These are phyloP conservation scores for Scheffersomyces coipomensis DNA, from an alignment of 805 yeast species.

Conservation along the genomic window DNA sequence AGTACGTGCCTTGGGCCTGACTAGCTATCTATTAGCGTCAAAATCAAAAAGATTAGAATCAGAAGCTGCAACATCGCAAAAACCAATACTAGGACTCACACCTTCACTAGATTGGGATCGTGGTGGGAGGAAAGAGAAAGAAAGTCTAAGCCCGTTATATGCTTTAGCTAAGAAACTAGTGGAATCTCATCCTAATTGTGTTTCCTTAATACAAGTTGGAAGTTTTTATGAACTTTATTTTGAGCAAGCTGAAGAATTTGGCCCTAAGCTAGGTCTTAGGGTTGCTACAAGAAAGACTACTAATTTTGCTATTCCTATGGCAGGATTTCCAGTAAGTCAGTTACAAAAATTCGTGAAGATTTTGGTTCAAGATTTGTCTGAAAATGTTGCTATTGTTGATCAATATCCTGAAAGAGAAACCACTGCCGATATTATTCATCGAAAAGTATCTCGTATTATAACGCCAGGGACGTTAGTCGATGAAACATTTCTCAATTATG, in stretches of 20 bases:
- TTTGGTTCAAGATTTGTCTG: conserved; percentile 66
- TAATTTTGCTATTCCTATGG: conserved; percentile 60
- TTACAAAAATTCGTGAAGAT: conserved; percentile 71
- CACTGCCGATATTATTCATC: conserved; percentile 41
- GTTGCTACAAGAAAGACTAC: conserved; percentile 56
- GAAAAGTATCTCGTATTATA: conserved; percentile 76
- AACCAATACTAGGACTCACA: neutral
- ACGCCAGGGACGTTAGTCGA: conserved; percentile 93
- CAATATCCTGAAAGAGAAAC: conserved; percentile 40
- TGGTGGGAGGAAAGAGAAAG: conserved; percentile 33
- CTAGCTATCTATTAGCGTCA: neutral
- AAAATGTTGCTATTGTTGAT: conserved; percentile 81
- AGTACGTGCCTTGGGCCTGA: too few relatives aligned
- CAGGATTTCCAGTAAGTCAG: conserved; percentile 83
- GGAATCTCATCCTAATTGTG: conserved; percentile 35
- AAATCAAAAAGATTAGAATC: neutral
- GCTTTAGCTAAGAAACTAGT: conserved; percentile 30
- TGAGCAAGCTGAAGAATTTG: conserved; percentile 78
- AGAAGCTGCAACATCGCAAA: neutral
- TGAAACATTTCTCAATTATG: conserved; percentile 75
- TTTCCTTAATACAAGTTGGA: conserved; percentile 71
- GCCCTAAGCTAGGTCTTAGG: conserved; percentile 68
- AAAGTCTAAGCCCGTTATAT: conserved; percentile 34
- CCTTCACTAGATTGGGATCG: conserved; percentile 32
- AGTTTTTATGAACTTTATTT: conserved; percentile 85